phyloP scores from a whole-genome alignment of 805 yeast species.

The Scheffersomyces spartinae region DNA sequence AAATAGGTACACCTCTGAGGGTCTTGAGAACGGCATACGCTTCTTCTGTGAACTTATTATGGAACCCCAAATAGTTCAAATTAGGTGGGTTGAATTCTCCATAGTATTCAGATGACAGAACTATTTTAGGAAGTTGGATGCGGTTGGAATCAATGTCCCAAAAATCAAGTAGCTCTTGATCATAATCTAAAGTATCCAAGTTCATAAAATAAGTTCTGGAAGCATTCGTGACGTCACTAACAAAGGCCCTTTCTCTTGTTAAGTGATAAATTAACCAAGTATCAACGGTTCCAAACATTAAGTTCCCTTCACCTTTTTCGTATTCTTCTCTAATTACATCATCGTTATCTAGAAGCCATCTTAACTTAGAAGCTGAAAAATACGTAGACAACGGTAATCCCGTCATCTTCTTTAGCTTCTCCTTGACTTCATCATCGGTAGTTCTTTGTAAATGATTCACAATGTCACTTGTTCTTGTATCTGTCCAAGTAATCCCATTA shows the following conservation, averaged over 20 bases:
- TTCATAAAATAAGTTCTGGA: slow-evolving; percentile 86
- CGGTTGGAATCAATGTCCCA: slow-evolving; percentile 68
- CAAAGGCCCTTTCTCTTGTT: slow-evolving; percentile 56
- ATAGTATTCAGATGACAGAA: slow-evolving; percentile 66
- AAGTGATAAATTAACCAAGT: slow-evolving; percentile 86
- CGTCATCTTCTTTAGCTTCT: slow-evolving; percentile 47
- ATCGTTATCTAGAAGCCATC: slow-evolving; percentile 82
- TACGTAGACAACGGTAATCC: slow-evolving; percentile 89
- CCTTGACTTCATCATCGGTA: slow-evolving; percentile 43
- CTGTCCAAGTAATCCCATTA: slow-evolving; percentile 95
- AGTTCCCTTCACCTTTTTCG: slow-evolving; percentile 54
- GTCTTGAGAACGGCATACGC: slow-evolving; percentile 38
- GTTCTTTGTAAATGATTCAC: slow-evolving; percentile 50
- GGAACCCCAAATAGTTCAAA: slow-evolving; percentile 38
- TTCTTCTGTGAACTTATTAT: slow-evolving; percentile 37
- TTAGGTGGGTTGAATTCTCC: slow-evolving; percentile 62
- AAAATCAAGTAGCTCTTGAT: slow-evolving; percentile 58
- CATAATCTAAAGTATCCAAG: slow-evolving; percentile 64
- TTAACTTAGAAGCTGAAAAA: slow-evolving; percentile 80
- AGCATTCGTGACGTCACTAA: slow-evolving; percentile 87
- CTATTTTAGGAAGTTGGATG: slow-evolving; percentile 63
- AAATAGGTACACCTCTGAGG: slow-evolving; percentile 57
- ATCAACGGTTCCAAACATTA: slow-evolving; percentile 91
- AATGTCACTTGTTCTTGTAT: slow-evolving; percentile 70
- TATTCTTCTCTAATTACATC: slow-evolving; percentile 54